phyloP scores from a whole-genome alignment of 1,284 basidiomycete species.

The Tilletia setariae region DNA sequence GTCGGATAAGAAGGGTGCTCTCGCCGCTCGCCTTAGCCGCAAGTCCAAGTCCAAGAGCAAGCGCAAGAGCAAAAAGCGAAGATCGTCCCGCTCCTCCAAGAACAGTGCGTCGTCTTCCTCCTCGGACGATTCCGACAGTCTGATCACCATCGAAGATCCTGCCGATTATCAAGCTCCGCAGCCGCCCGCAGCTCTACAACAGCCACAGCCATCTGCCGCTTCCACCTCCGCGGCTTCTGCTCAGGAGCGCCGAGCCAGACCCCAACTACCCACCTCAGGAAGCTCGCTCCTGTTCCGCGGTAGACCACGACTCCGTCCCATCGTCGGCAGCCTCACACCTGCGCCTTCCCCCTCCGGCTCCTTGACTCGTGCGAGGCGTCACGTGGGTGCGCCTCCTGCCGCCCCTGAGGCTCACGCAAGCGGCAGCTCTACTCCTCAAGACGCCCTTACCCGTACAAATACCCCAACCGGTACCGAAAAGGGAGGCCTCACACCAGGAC shows the following conservation, averaged over 20 bases:
- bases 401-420: not conserved
- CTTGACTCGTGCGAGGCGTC: not conserved
- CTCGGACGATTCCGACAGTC: conserved; percentile 3
- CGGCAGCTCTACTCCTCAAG: not conserved
- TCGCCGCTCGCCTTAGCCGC: not conserved
- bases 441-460: not conserved
- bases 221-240: not conserved
- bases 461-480: not conserved
- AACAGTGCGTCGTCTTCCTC: not conserved
- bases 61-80: not conserved
- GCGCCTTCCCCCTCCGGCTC: conserved; percentile 8
- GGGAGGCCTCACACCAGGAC: not conserved
- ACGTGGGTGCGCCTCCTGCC: not conserved
- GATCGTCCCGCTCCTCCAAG: not conserved
- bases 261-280: not conserved
- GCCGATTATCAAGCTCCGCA: not conserved
- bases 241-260: not conserved
- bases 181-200: not conserved
- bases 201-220: not conserved
- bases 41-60: not conserved
- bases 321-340: not conserved
- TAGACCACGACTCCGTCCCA: not conserved
- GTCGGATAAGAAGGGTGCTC: not conserved
- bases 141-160: conserved; percentile 3
- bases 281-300: conserved; percentile 11